Evolutionary conservation across 75 land plant species (phyloP).

Genomic region (Gnetum montanum): DNA sequence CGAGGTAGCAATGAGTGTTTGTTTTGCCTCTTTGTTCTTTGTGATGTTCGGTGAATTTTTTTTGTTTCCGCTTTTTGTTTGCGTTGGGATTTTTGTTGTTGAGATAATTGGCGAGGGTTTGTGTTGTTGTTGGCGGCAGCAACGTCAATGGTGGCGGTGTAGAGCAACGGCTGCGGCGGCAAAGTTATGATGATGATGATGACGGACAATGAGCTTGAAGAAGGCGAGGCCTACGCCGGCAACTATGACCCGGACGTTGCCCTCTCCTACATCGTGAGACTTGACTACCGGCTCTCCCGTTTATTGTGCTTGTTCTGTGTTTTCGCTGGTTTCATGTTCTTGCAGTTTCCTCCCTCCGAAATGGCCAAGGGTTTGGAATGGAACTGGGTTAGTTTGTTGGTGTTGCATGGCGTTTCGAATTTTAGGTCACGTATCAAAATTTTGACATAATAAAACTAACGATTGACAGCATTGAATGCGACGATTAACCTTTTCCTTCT

Average conservation of each 20-base stretch:
- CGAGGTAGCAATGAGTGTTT: background rate
- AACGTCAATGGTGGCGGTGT: background rate
- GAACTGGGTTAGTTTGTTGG: background rate
- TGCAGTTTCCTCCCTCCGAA: background rate
- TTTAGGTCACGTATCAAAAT: background rate
- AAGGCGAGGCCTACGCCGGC: slow-evolving; percentile 61
- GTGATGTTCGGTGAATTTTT: background rate
- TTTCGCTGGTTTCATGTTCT: background rate
- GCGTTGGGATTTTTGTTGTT: background rate
- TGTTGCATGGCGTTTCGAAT: background rate
- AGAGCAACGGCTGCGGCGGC: background rate
- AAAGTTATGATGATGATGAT: slow-evolving; percentile 10
- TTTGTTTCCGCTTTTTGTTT: background rate
- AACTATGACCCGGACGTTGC: slow-evolving; percentile 46
- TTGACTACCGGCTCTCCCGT: background rate
- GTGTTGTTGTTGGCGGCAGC: background rate
- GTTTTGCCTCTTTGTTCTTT: background rate
- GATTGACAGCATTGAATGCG: background rate
- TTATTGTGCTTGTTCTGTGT: background rate
- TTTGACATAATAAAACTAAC: background rate
- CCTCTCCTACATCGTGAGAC: slow-evolving; percentile 63
- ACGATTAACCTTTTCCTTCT: too few species aligned
- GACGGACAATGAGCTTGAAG: slow-evolving; percentile 81
- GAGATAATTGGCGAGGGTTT: background rate
- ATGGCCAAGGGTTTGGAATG: background rate